Evolutionary conservation across 805 yeast genomes (phyloP), one percentile per base, ranked within the genome.

Genomic region (Peterozyma toletana): DNA sequence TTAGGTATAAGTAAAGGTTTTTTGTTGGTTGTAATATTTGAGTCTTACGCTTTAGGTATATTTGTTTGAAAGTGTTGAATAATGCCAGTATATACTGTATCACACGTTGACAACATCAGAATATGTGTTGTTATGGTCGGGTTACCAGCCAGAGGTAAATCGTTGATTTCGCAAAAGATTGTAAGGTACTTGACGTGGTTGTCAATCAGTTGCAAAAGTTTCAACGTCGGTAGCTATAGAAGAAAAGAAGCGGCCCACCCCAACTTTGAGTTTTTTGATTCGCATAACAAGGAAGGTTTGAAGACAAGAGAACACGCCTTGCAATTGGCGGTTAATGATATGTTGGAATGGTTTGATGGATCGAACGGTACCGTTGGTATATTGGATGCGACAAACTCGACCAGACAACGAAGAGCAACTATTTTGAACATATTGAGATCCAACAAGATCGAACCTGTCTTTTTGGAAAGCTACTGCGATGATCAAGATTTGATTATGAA

Each of bases 111-210:
- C 53, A 83, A 84, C 57, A 73, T 83, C 42, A 73, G 89, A 50
- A 80, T 87, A 29, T 87, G 95, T 67, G 96, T 87, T 35, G 82
- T 87, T 15, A 85, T 87, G 86, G 93, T 86, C 34, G 95, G 95
- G 2, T 66, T 85, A 35, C 95, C 95, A 11, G 91, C 93, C 11
- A 75, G 98, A 45, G 99, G 99, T 3, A 93, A 93, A 62, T 85
- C 96, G 3, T 81, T 89, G 62, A 91, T 93, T 49, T 89, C 98
- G 2, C 96, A 89, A 59, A 93, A 91, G 60, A 84, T 93, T 43
- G 96, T 91, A 30, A 75, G 98, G 39, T 93, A 91, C 58, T 71
- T 93, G 43, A 80, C 89, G 31, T 93, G 99, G 99, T 72, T 91
- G 35, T 84, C 95, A 2, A 85, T 93, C 45, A 78, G 77, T 48